phyloP scores from a whole-genome alignment of 257 asterid genomes.

The Eucommia ulmoides region DNA sequence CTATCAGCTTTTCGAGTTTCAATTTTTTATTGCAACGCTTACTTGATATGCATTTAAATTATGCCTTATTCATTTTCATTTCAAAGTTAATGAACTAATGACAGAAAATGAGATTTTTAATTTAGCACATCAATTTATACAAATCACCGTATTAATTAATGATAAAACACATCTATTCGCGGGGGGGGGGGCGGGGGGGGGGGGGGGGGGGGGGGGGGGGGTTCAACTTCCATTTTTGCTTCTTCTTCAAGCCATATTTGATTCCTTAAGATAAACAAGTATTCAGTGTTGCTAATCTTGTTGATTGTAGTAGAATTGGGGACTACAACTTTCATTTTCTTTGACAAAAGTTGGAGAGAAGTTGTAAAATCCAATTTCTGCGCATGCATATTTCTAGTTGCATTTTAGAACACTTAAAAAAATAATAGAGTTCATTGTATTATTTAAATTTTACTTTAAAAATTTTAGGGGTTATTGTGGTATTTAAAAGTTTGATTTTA shows the following conservation, averaged over 20 bases:
- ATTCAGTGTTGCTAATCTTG: conserved; percentile 62
- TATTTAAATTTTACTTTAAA: no score
- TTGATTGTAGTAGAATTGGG: conserved; percentile 79
- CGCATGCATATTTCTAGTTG: no score
- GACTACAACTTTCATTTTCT: conserved; percentile 75
- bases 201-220: no score
- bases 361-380: no score
- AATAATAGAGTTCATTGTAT: no score
- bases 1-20: no score
- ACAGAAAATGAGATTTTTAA: background rate
- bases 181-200: no score
- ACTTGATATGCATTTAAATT: no score
- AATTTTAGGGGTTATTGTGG: no score
- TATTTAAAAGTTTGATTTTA: no score
- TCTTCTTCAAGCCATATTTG: conserved; percentile 12
- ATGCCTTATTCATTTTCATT: background rate
- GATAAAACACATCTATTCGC: background rate
- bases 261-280: conserved; percentile 68
- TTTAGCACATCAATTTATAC: background rate
- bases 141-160: background rate
- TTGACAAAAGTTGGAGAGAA: conserved; percentile 88
- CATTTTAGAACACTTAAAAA: no score
- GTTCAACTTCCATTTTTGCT: background rate
- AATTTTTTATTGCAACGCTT: no score
- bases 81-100: background rate